A percentile compares a stretch with the other conserved stretches of the same genome.
These are phyloP conservation scores for Globisporangium megalacanthum DNA, from an alignment of 352 stramenopile genomes.

Conservation along the genomic window DNA sequence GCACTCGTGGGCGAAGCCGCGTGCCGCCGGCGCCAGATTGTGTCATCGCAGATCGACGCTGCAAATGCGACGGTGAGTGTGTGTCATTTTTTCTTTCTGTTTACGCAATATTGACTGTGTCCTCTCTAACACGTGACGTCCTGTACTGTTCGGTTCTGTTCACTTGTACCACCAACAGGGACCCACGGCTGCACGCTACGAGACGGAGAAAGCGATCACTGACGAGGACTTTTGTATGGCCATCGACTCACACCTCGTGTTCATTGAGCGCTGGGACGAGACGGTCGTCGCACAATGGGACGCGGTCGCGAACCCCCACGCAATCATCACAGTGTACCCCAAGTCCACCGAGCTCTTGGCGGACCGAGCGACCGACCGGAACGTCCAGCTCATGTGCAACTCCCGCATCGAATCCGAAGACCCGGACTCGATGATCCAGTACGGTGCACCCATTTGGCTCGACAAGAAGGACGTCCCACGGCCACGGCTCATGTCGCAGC, in stretches of 20 bases:
- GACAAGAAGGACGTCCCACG: constrained; percentile 64
- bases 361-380: constrained; percentile 44
- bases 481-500: constrained; percentile 70
- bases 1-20: constrained; percentile 51
- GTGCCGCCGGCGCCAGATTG: constrained; percentile 58
- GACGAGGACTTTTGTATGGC: constrained; percentile 79
- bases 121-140: no score
- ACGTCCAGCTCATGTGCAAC: constrained; percentile 74
- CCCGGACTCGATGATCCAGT: constrained; percentile 72
- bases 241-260: constrained; percentile 79
- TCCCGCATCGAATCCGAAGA: constrained; percentile 71
- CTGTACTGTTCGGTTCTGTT: no score
- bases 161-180: constrained; percentile 23
- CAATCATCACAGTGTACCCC: constrained; percentile 80
- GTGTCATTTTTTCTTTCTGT: not conserved
- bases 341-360: constrained; percentile 65
- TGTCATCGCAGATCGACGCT: constrained; percentile 67
- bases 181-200: constrained; percentile 61
- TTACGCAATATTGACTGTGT: not conserved
- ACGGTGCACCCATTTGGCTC: constrained; percentile 59
- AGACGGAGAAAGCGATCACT: constrained; percentile 69
- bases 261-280: constrained; percentile 74
- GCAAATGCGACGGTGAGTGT: constrained; percentile 48
- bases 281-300: constrained; percentile 73
- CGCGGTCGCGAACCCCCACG: constrained; percentile 52